Percentiles rank a stretch among this genome's conserved stretches.
Evolutionary conservation across 2,329 filamentous ascomycete genomes (phyloP).

Genomic region (Didymella arachidicola): DNA sequence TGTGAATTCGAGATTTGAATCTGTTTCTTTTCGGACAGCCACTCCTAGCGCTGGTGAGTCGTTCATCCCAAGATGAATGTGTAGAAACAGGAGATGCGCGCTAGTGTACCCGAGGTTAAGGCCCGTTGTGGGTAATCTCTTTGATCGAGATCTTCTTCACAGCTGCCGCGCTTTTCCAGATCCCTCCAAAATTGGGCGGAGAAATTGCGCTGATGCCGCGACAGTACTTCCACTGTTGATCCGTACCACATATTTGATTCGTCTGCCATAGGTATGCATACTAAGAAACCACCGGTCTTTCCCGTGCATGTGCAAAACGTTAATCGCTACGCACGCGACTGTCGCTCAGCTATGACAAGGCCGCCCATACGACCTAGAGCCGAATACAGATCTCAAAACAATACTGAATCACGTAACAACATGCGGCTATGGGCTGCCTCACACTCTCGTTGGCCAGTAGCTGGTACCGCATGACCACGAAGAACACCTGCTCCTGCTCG

Average conservation of each 20-base stretch:
- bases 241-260: background rate
- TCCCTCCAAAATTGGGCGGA: background rate
- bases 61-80: background rate
- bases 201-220: background rate
- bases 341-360: conserved; percentile 1
- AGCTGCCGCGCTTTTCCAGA: background rate
- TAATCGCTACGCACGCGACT: background rate
- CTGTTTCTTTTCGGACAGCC: background rate
- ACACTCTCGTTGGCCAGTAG: conserved; percentile 5
- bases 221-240: background rate
- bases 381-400: background rate
- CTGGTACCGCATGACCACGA: conserved; percentile 13
- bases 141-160: conserved; percentile 1
- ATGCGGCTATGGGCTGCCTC: background rate
- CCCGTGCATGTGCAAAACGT: background rate
- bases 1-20: background rate
- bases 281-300: background rate
- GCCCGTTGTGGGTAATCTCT: background rate
- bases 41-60: background rate
- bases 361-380: background rate
- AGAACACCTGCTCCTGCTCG: conserved; percentile 7
- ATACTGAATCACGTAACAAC: background rate
- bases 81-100: conserved; percentile 4
- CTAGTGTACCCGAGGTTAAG: conserved; percentile 8
- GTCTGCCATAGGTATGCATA: background rate